phyloP scores from a whole-genome alignment of 2,329 filamentous ascomycete species.

The Pseudogymnoascus sp. region DNA sequence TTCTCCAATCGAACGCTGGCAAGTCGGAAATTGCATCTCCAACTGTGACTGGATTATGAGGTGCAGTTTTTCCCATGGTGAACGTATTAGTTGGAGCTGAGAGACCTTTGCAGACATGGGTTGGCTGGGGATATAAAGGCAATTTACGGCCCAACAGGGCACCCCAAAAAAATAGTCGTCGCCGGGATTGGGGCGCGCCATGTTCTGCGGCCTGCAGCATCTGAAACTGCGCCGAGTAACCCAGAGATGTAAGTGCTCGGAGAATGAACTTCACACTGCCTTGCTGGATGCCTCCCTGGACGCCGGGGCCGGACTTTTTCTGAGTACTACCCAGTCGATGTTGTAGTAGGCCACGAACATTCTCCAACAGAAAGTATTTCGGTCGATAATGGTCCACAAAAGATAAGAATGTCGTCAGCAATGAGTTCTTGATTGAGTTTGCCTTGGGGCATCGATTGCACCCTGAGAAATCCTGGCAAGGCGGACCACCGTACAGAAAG shows the following conservation, averaged over 20 bases:
- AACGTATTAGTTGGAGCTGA: neutral
- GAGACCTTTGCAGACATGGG: neutral
- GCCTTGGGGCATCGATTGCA: constrained; percentile 12
- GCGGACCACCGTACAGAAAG: constrained; percentile 16
- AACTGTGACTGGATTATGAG: constrained; percentile 12
- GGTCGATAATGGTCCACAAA: constrained; percentile 21
- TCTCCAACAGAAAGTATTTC: constrained; percentile 21
- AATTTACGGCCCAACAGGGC: constrained; percentile 12
- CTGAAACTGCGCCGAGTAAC: constrained; percentile 18
- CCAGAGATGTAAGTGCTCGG: constrained; percentile 15
- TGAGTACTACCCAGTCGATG: constrained; percentile 12
- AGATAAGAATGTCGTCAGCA: constrained; percentile 16
- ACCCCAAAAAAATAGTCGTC: constrained; percentile 17
- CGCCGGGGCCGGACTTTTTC: constrained; percentile 1
- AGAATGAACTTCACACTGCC: constrained; percentile 16
- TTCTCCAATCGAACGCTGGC: constrained; percentile 9
- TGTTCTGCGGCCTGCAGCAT: constrained; percentile 15
- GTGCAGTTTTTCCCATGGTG: constrained; percentile 12
- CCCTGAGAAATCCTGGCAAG: constrained; percentile 15
- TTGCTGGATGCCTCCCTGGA: neutral
- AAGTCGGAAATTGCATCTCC: constrained; percentile 16
- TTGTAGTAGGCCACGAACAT: constrained; percentile 15
- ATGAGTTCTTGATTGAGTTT: constrained; percentile 17
- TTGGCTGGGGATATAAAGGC: constrained; percentile 16
- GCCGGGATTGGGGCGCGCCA: constrained; percentile 14